These are phyloP conservation scores for Exophiala sp. DNA, from an alignment of 2,329 filamentous ascomycete genomes.

Conservation along the genomic window DNA sequence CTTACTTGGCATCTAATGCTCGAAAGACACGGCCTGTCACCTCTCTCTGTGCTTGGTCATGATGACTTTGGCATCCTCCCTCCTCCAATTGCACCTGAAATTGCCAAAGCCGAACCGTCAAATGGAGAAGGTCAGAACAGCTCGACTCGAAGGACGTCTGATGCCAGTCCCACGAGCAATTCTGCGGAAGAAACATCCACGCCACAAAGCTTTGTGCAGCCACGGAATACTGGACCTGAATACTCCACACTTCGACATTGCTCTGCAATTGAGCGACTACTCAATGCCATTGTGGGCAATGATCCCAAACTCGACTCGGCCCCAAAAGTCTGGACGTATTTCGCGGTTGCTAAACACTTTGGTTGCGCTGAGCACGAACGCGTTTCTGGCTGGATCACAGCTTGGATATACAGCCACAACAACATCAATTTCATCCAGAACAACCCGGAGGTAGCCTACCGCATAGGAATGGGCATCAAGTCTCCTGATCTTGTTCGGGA, in stretches of 20 bases:
- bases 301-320: slow-evolving; percentile 61
- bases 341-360: slow-evolving; percentile 58
- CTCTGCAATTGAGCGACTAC: slow-evolving; percentile 60
- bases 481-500: slow-evolving; percentile 36
- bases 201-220: background rate
- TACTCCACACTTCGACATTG: slow-evolving; percentile 65
- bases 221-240: slow-evolving; percentile 37
- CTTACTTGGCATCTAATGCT: slow-evolving; percentile 52
- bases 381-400: slow-evolving; percentile 48
- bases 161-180: background rate
- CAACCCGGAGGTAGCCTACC: slow-evolving; percentile 59
- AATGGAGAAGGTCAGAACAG: no score
- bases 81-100: background rate
- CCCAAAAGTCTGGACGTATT: slow-evolving; percentile 64
- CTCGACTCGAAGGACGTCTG: background rate
- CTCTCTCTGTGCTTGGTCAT: slow-evolving; percentile 44
- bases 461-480: slow-evolving; percentile 49
- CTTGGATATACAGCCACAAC: slow-evolving; percentile 56
- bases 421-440: slow-evolving; percentile 62
- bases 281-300: slow-evolving; percentile 56
- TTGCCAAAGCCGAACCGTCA: background rate
- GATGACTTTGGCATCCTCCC: slow-evolving; percentile 39
- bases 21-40: slow-evolving; percentile 38
- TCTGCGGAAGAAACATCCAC: background rate
- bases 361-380: slow-evolving; percentile 38